Evolutionary conservation across 768 basidiomycete genomes (phyloP).

Genomic region (Russula griseocarnosa): DNA sequence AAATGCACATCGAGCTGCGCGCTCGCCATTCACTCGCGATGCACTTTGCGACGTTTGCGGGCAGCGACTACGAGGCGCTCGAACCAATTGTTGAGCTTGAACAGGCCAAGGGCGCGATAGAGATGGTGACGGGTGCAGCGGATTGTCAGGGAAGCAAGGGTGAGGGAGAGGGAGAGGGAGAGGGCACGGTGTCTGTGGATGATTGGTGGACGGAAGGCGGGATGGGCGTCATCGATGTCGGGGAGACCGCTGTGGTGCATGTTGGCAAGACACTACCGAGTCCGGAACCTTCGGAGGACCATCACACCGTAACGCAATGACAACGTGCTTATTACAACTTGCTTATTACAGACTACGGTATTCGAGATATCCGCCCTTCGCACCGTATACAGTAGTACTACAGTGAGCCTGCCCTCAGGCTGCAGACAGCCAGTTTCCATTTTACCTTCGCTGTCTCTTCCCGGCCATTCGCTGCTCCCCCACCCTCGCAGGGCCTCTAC

Average conservation of each 20-base stretch:
- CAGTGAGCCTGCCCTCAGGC: too few species aligned
- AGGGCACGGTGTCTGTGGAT: conserved; percentile 13
- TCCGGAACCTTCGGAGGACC: background rate
- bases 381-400: too few species aligned
- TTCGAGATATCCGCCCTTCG: too few species aligned
- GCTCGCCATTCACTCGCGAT: conserved; percentile 40
- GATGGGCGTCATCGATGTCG: conserved; percentile 39
- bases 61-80: conserved; percentile 40
- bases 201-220: conserved; percentile 36
- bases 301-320: background rate
- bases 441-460: too few species aligned
- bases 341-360: background rate
- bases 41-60: conserved; percentile 46
- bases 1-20: conserved; percentile 31
- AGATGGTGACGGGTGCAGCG: conserved; percentile 30
- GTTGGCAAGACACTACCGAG: background rate
- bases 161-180: too few species aligned
- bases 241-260: conserved; percentile 37
- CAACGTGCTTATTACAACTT: background rate
- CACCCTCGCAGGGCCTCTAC: too few species aligned
- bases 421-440: too few species aligned
- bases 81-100: conserved; percentile 39
- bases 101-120: conserved; percentile 36
- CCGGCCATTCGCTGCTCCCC: too few species aligned
- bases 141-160: background rate